phyloP scores from a whole-genome alignment of 768 basidiomycete species.

The Kwoniella heveanensis region DNA sequence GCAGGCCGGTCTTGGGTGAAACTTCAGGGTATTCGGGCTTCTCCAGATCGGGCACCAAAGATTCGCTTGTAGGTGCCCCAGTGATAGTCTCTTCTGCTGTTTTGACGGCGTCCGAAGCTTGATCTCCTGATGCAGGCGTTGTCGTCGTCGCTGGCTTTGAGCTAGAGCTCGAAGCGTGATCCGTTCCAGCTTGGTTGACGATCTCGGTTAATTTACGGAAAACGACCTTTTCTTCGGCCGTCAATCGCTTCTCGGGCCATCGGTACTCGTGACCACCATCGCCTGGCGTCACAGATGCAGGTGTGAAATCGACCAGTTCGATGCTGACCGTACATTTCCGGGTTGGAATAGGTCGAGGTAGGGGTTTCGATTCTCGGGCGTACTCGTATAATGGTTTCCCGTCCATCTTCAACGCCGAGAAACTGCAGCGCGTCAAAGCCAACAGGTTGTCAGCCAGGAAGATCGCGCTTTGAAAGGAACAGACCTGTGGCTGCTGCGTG shows the following conservation, averaged over 20 bases:
- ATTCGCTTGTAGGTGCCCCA: background rate
- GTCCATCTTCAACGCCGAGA: constrained; percentile 98
- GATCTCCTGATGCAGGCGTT: constrained; percentile 8
- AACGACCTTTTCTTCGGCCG: constrained; percentile 68
- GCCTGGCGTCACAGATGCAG: constrained; percentile 54
- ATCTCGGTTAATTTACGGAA: constrained; percentile 66
- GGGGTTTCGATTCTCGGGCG: constrained; percentile 82
- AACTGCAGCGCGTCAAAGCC: constrained; percentile 63
- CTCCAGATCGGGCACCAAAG: constrained; percentile 34
- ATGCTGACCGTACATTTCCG: constrained; percentile 80
- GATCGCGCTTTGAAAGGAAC: too few relatives aligned
- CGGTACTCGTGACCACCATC: constrained; percentile 70
- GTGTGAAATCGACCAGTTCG: constrained; percentile 75
- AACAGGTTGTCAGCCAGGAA: too few relatives aligned
- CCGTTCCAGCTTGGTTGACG: constrained; percentile 40
- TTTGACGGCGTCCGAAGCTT: background rate
- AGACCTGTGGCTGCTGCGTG: too few relatives aligned
- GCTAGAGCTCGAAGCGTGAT: background rate
- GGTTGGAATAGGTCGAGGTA: constrained; percentile 90
- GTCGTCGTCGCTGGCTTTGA: background rate
- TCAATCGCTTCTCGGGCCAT: constrained; percentile 74
- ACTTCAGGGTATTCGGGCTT: constrained; percentile 34
- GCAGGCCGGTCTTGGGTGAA: constrained; percentile 32
- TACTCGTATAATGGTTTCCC: constrained; percentile 94
- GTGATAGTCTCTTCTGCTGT: background rate